Evolutionary conservation across 768 basidiomycete genomes (phyloP).

Genomic region (Russula griseocarnosa): DNA sequence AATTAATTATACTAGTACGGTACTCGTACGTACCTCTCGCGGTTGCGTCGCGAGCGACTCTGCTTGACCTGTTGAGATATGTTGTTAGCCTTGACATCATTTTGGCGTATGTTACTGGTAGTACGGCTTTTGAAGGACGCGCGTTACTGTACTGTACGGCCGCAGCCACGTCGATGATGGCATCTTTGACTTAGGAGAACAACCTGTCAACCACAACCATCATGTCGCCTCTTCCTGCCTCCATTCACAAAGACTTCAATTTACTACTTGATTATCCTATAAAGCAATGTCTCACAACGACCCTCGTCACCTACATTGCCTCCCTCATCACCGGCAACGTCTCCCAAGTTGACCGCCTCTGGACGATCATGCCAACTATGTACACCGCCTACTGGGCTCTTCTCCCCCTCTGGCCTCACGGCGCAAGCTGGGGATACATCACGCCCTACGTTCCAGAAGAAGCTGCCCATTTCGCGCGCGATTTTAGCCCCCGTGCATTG

Average conservation of each 20-base stretch:
- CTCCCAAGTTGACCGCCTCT: conserved; percentile 81
- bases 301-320: conserved; percentile 49
- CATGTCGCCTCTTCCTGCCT: conserved; percentile 1
- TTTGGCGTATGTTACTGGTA: background rate
- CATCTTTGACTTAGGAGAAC: too few relatives aligned
- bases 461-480: conserved; percentile 37
- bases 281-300: conserved; percentile 52
- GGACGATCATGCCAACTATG: conserved; percentile 70
- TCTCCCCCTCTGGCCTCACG: conserved; percentile 51
- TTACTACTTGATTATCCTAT: conserved; percentile 49
- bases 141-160: too few relatives aligned
- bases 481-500: conserved; percentile 65
- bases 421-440: conserved; percentile 41
- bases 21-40: conserved; percentile 17
- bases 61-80: conserved; percentile 41
- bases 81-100: conserved; percentile 31
- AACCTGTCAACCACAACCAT: background rate
- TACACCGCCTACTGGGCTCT: conserved; percentile 83
- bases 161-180: too few relatives aligned
- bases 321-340: conserved; percentile 74
- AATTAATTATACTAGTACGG: too few relatives aligned
- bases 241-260: background rate
- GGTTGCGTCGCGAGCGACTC: conserved; percentile 40
- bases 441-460: conserved; percentile 54
- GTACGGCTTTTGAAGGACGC: too few relatives aligned